phyloP scores from a whole-genome alignment of 2,329 filamentous ascomycete genomes.

The Coniochaeta ligniaria region DNA sequence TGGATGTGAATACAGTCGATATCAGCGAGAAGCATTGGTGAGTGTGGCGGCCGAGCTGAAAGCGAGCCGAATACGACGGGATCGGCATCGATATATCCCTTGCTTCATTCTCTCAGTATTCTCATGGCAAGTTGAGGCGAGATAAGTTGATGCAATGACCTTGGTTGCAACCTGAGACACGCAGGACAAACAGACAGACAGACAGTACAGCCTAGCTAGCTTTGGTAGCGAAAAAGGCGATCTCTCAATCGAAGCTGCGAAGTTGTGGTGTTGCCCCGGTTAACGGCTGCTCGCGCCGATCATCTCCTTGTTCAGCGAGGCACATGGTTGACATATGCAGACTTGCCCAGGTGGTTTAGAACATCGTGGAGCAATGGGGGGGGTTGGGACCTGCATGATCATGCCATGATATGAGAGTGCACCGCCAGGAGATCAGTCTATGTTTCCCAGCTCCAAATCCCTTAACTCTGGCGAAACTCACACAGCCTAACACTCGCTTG shows the following conservation, averaged over 20 bases:
- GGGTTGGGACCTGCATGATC: not conserved
- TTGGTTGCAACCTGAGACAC: not conserved
- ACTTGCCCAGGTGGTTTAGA: too few species aligned
- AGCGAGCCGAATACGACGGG: not conserved
- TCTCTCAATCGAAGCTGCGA: not conserved
- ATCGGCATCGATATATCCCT: not conserved
- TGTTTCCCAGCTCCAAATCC: too few species aligned
- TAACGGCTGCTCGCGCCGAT: not conserved
- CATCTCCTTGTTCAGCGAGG: not conserved
- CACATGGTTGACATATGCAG: not conserved
- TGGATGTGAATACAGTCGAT: conserved; percentile 60
- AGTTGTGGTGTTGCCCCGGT: not conserved
- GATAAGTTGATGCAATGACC: not conserved
- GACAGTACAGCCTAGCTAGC: not conserved
- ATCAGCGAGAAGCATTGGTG: conserved; percentile 65
- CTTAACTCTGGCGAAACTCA: not conserved
- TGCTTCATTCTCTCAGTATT: not conserved
- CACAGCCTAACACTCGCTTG: not conserved
- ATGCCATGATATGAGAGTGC: too few species aligned
- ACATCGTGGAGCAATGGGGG: not conserved
- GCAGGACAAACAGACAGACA: not conserved
- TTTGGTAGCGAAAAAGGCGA: not conserved
- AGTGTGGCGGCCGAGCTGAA: not conserved
- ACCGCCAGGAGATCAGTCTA: too few species aligned
- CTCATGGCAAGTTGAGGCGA: not conserved